phyloP scores from a whole-genome alignment of 345 rosid species.

The Eucalyptus sp. region DNA sequence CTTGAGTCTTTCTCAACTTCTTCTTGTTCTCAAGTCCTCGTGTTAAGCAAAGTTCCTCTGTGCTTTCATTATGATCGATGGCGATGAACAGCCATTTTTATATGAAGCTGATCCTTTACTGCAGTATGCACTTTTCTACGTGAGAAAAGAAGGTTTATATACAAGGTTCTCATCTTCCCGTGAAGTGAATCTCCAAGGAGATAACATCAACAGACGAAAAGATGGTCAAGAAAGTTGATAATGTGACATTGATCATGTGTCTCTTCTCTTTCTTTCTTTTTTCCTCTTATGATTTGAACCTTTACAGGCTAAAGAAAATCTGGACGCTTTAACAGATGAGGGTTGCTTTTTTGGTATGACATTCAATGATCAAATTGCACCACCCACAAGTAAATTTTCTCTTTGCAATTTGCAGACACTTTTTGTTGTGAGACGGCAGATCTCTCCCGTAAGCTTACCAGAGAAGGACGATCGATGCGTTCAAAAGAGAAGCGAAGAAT shows the following conservation, averaged over 20 bases:
- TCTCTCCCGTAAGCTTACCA: background rate
- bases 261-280: background rate
- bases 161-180: background rate
- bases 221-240: background rate
- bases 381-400: background rate
- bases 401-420: background rate
- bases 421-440: background rate
- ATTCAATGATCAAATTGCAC: background rate
- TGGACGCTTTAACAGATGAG: background rate
- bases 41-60: background rate
- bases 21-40: background rate
- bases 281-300: background rate
- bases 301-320: background rate
- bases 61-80: background rate
- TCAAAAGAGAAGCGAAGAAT: background rate
- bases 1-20: background rate
- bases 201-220: background rate
- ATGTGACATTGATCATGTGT: background rate
- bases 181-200: background rate
- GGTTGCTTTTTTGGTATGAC: background rate
- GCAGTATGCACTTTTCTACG: background rate
- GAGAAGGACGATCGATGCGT: background rate
- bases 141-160: background rate
- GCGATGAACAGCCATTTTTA: background rate
- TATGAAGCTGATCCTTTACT: background rate